Conservation (phyloP, 352 stramenopile genomes). For the Peronospora destructor region DNA sequence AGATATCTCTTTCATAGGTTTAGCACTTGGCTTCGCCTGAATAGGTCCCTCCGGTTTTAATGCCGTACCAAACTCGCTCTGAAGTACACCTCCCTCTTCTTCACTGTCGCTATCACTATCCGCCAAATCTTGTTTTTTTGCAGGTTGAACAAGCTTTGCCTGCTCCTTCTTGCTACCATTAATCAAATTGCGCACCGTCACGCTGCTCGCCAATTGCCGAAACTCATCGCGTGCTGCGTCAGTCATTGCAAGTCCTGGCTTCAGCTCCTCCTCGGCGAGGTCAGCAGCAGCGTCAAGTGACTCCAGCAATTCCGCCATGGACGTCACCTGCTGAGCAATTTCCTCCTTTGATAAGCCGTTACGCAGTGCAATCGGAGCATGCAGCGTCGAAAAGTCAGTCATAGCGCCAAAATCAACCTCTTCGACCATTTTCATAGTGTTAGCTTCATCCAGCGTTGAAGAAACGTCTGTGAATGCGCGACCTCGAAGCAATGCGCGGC, state of each 20-base stretch:
- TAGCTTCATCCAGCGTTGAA: slow-evolving; percentile 26
- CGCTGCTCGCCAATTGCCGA: slow-evolving; percentile 45
- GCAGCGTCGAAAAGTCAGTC: slow-evolving; percentile 73
- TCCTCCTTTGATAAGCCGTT: slow-evolving; percentile 54
- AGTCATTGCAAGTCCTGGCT: slow-evolving; percentile 20
- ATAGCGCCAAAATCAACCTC: slow-evolving; percentile 73
- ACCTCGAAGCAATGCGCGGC: slow-evolving; percentile 62
- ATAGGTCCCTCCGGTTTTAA: slow-evolving; percentile 11
- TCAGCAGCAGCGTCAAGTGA: slow-evolving; percentile 63
- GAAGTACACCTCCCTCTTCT: slow-evolving; percentile 50
- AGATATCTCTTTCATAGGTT: slow-evolving; percentile 11
- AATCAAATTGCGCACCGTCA: slow-evolving; percentile 42
- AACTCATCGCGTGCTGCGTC: slow-evolving; percentile 47
- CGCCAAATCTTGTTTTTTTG: slow-evolving; percentile 20
- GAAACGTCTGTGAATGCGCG: slow-evolving; percentile 65
- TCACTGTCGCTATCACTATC: slow-evolving; percentile 62
- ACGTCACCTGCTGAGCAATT: slow-evolving; percentile 46
- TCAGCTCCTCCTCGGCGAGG: slow-evolving; percentile 16
- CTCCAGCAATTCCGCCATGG: slow-evolving; percentile 64
- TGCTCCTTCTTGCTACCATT: slow-evolving; percentile 24
- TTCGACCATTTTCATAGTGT: slow-evolving; percentile 27
- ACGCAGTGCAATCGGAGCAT: slow-evolving; percentile 66
- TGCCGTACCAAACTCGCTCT: slow-evolving; percentile 56
- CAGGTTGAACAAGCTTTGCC: slow-evolving; percentile 1
- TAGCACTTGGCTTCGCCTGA: slow-evolving; percentile 11